Percentiles rank a stretch among this genome's conserved stretches.
Evolutionary conservation across 176 grass and related monocot genomes (phyloP).

Genomic region (Neostapfia colusana): DNA sequence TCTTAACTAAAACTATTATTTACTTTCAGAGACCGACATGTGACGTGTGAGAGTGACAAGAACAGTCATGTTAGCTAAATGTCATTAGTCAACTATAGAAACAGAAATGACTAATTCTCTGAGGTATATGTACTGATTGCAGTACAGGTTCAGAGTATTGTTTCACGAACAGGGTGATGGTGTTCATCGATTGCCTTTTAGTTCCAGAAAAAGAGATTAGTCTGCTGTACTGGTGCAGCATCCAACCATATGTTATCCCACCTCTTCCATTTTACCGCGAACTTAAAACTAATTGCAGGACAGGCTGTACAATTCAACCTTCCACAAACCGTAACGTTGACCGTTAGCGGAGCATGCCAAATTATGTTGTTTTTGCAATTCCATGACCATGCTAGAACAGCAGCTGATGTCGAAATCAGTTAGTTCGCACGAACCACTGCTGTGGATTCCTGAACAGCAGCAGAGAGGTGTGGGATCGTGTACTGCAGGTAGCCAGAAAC

Average conservation of each 20-base stretch:
- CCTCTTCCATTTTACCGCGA: not conserved
- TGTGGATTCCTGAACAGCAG: not conserved
- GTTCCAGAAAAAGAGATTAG: not conserved
- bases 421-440: not conserved
- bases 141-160: not conserved
- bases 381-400: not conserved
- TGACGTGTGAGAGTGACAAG: not conserved
- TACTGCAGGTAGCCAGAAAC: no score
- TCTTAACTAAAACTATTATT: not conserved
- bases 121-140: not conserved
- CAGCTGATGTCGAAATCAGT: not conserved
- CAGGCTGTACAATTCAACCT: constrained; percentile 11
- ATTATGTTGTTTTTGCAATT: not conserved
- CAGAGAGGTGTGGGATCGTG: not conserved
- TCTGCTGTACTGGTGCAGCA: not conserved
- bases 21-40: not conserved
- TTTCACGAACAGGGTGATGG: not conserved
- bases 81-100: not conserved
- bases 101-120: not conserved
- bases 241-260: not conserved
- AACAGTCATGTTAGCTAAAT: not conserved
- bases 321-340: not conserved
- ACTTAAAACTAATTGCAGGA: not conserved
- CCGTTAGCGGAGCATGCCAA: not conserved
- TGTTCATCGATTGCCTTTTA: not conserved